These are phyloP conservation scores for Kwoniella newhampshirensis DNA, from an alignment of 768 basidiomycete species.

Conservation along the genomic window DNA sequence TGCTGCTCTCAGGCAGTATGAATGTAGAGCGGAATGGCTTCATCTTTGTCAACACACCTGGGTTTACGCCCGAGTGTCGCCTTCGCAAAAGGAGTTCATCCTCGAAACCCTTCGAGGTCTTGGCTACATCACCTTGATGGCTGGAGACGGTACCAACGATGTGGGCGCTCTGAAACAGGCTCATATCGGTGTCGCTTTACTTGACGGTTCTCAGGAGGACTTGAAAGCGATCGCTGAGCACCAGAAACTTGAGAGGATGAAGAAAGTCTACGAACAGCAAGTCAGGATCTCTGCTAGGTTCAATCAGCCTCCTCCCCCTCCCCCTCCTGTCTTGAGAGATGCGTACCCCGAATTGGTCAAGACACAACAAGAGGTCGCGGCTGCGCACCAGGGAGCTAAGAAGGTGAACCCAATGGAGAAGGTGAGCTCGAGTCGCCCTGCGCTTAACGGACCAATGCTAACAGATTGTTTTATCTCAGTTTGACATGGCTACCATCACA, in stretches of 20 bases:
- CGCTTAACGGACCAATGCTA: background rate
- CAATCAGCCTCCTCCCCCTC: constrained; percentile 88
- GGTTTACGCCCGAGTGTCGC: constrained; percentile 98
- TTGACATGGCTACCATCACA: constrained; percentile 74
- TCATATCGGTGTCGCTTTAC: constrained; percentile 88
- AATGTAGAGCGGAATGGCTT: constrained; percentile 66
- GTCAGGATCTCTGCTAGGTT: constrained; percentile 84
- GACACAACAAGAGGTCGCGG: constrained; percentile 78
- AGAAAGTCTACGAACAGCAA: constrained; percentile 97
- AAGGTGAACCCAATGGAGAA: constrained; percentile 87
- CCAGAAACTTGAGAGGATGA: constrained; percentile 81
- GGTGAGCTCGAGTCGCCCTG: constrained; percentile 57
- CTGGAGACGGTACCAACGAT: constrained; percentile 98
- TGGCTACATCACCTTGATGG: constrained; percentile 94
- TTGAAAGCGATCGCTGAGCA: constrained; percentile 91
- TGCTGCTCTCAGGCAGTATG: constrained; percentile 84
- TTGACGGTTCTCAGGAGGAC: constrained; percentile 89
- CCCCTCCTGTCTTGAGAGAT: constrained; percentile 82
- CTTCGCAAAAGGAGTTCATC: constrained; percentile 92
- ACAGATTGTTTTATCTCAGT: constrained; percentile 57
- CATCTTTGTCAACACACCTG: constrained; percentile 89
- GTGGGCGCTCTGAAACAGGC: constrained; percentile 98
- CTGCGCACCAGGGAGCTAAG: constrained; percentile 62
- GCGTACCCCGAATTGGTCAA: constrained; percentile 85
- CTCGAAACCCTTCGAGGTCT: constrained; percentile 82